Evolutionary conservation across 2,329 filamentous ascomycete species (phyloP).

Genomic region (Aspergillus calidoustus): DNA sequence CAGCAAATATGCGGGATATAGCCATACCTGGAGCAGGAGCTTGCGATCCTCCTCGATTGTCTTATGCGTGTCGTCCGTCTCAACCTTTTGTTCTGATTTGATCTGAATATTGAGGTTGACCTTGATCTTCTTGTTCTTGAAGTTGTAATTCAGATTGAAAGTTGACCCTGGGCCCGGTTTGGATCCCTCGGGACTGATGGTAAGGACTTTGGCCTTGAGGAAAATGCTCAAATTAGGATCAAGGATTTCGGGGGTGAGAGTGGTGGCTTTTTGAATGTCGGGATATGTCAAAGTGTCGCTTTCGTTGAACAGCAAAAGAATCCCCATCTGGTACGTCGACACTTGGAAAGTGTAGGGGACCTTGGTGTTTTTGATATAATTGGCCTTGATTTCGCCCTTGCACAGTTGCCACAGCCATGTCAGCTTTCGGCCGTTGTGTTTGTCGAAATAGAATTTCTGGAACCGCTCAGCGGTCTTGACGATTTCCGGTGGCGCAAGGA

Average conservation of each 20-base stretch:
- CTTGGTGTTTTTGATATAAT: conserved; percentile 87
- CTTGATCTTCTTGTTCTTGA: conserved; percentile 98
- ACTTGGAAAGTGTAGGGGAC: conserved; percentile 96
- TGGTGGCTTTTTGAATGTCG: conserved; percentile 81
- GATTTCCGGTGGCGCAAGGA: conserved; percentile 84
- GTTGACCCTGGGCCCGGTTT: conserved; percentile 78
- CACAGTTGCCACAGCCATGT: conserved; percentile 98
- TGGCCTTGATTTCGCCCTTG: conserved; percentile 94
- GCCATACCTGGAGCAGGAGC: conserved; percentile 88
- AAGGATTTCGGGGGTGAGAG: conserved; percentile 77
- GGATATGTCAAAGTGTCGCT: conserved; percentile 83
- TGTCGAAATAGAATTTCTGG: conserved; percentile 88
- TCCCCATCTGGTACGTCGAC: conserved; percentile 97
- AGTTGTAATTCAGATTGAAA: conserved; percentile 88
- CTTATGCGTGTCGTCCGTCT: conserved; percentile 97
- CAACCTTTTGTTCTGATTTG: conserved; percentile 94
- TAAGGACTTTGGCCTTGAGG: conserved; percentile 89
- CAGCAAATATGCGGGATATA: conserved; percentile 24
- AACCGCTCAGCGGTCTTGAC: conserved; percentile 88
- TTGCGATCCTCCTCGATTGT: conserved; percentile 98
- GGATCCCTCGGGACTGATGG: conserved; percentile 70
- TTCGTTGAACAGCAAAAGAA: conserved; percentile 93
- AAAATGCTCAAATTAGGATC: conserved; percentile 86
- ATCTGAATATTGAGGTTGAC: conserved; percentile 95
- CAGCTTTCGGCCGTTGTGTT: conserved; percentile 94